Evolutionary conservation across 129 eudicot species (phyloP).

Genomic region (Flaveria sonorensis): DNA sequence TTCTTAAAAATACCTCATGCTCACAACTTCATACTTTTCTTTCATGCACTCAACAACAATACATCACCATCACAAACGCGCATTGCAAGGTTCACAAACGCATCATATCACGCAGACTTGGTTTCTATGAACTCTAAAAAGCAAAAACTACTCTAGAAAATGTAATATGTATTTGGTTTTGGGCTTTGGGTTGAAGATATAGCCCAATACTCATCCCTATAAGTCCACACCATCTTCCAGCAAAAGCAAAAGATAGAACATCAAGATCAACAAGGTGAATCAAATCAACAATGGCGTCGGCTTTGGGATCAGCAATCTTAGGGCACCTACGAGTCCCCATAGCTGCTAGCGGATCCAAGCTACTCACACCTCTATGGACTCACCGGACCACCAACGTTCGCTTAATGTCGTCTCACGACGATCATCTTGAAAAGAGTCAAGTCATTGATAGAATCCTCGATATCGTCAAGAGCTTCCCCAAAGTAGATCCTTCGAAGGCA

Average conservation of each 20-base stretch:
- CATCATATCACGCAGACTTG: too few species aligned
- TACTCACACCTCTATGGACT: constrained; percentile 27
- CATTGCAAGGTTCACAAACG: too few species aligned
- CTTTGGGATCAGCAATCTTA: constrained; percentile 61
- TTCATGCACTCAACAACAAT: too few species aligned
- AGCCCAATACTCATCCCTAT: not conserved
- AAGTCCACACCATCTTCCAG: not conserved
- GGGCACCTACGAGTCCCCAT: constrained; percentile 72
- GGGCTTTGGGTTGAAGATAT: not conserved
- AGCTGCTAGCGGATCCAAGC: constrained; percentile 47
- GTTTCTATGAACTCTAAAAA: too few species aligned
- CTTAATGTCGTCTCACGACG: constrained; percentile 89
- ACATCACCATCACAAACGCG: too few species aligned
- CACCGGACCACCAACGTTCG: constrained; percentile 45
- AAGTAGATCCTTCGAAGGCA: constrained; percentile 90
- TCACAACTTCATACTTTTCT: too few species aligned
- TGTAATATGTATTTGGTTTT: too few species aligned
- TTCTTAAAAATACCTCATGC: too few species aligned
- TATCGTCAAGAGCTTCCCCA: constrained; percentile 81
- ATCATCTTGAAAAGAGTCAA: constrained; percentile 63
- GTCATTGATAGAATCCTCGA: constrained; percentile 69
- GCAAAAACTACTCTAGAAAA: too few species aligned
- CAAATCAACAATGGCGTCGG: constrained; percentile 63
- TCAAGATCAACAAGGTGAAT: not conserved
- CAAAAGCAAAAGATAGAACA: not conserved